These are phyloP conservation scores for Magnaporthales sp. DNA, from an alignment of 2,329 filamentous ascomycete genomes.

Conservation along the genomic window DNA sequence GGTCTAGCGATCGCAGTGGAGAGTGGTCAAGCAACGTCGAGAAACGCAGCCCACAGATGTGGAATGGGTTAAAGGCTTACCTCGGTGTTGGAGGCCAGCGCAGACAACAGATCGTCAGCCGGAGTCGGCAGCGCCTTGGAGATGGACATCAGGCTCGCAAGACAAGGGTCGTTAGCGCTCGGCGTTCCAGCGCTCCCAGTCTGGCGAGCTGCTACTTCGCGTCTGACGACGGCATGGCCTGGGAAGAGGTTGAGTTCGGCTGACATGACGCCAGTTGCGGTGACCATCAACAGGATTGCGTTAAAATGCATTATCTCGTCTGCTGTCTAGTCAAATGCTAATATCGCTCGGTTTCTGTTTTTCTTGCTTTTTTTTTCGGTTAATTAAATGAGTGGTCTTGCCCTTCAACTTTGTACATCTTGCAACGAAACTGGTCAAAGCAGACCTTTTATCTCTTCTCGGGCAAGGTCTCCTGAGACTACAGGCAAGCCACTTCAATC, in stretches of 20 bases:
- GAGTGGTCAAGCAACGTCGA: background rate
- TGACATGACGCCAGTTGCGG: background rate
- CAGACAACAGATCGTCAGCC: background rate
- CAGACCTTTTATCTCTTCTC: background rate
- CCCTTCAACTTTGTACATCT: background rate
- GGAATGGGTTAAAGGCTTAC: background rate
- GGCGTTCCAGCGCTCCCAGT: background rate
- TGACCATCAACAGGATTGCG: background rate
- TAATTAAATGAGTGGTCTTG: background rate
- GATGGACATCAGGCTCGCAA: background rate
- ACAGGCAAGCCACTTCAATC: background rate
- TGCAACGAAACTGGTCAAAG: background rate
- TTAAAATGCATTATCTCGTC: background rate
- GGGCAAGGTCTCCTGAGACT: background rate
- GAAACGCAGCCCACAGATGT: background rate
- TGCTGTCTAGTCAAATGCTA: background rate
- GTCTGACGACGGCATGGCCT: background rate
- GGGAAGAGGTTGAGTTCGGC: background rate
- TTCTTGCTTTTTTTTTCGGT: too few relatives aligned
- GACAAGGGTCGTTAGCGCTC: background rate
- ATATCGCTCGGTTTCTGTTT: background rate
- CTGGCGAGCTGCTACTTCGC: background rate
- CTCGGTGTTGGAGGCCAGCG: background rate
- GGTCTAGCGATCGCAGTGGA: background rate
- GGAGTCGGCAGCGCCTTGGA: background rate